Evolutionary conservation across 1,139 yeast genomes (phyloP).

Genomic region (Sugiyamaella neomexicana): DNA sequence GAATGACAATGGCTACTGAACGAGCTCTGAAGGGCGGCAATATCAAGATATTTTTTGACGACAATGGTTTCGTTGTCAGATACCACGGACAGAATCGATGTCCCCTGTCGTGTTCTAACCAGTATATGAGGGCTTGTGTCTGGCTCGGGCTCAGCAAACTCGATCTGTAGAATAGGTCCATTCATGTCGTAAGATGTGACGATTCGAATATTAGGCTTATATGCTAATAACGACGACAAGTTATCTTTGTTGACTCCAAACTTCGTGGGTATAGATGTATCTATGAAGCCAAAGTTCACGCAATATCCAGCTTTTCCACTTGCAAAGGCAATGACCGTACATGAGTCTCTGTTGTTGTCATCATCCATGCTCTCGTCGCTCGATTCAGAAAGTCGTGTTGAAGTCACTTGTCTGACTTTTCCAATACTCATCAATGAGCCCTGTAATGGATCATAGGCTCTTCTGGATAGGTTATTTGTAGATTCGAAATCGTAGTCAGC

Average conservation of each 20-base stretch:
- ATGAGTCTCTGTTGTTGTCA: neutral
- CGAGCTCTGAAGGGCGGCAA: conserved; percentile 9
- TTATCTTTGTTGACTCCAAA: conserved; percentile 12
- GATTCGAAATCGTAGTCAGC: conserved; percentile 22
- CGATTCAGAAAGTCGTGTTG: neutral
- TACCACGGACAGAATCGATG: conserved; percentile 15
- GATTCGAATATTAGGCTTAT: conserved; percentile 3
- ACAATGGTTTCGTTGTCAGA: neutral
- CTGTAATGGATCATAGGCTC: conserved; percentile 27
- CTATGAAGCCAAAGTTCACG: conserved; percentile 6
- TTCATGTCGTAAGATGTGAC: conserved; percentile 19
- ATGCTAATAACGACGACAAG: neutral
- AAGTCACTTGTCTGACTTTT: conserved; percentile 2
- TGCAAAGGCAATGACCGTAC: conserved; percentile 12
- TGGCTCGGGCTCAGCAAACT: conserved; percentile 25
- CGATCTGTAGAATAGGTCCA: conserved; percentile 24
- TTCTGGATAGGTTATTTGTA: conserved; percentile 10
- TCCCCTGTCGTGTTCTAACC: conserved; percentile 24
- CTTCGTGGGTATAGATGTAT: neutral
- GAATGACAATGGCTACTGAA: conserved; percentile 17
- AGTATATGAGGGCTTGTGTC: conserved; percentile 24
- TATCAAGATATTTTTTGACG: conserved; percentile 12
- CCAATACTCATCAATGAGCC: conserved; percentile 26
- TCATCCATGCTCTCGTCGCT: conserved; percentile 5
- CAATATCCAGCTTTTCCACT: conserved; percentile 3